Base-by-base conservation (phyloP, 2,329 filamentous ascomycete species). In the Clarireedia hainanense region DNA sequence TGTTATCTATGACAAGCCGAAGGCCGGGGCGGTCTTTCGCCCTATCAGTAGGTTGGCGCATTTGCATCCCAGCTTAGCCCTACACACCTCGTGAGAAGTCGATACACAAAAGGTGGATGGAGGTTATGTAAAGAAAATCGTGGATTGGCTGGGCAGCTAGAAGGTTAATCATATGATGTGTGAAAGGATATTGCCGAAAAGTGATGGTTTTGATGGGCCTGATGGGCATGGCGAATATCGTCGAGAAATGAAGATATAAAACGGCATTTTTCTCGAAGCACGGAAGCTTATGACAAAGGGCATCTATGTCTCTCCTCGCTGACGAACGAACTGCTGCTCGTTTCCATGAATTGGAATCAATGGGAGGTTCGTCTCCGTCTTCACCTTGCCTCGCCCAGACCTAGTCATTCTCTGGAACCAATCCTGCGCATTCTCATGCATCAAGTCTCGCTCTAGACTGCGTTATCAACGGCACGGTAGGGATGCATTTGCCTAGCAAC, bases 21-120 rank as follows among this genome's bases (percentile, higher is more conserved):
- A 34, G 12, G 4, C 10, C 30, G 10, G 30, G 30, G 10, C 30
- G 9, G 4, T 34, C 30, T 34, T 34, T 34, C 30, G 10, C 10
- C 12, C 40, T 61, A 34, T 55, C 57, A 36, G 48, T 45, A 54
- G 47, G 52, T 23, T 50, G 50, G 36, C 54, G 26, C 36, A 34
- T 55, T 30, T 49, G 17, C 12, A 55, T 34, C 37, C 52, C 45
- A 34, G 46, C 24, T 24, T 55, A 55, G 52, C 52, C 45, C 34
- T 55, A 55, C 36, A 55, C 34, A 34, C 46, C 36, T 49, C 14
- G 23, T 50, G 48, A 34, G 9, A 34, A 17, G 14, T 49, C 39
- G 45, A 54, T 54, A 43, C 36, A 42, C 52, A 43, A 34, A 27
- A 23, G 17, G 36, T 36, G 23, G 30, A 53, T 36, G 23, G 30